A percentile compares a stretch with the other conserved stretches of the same genome.
These are phyloP conservation scores for Coniferiporia weirii DNA, from an alignment of 1,284 basidiomycete species.

Conservation along the genomic window DNA sequence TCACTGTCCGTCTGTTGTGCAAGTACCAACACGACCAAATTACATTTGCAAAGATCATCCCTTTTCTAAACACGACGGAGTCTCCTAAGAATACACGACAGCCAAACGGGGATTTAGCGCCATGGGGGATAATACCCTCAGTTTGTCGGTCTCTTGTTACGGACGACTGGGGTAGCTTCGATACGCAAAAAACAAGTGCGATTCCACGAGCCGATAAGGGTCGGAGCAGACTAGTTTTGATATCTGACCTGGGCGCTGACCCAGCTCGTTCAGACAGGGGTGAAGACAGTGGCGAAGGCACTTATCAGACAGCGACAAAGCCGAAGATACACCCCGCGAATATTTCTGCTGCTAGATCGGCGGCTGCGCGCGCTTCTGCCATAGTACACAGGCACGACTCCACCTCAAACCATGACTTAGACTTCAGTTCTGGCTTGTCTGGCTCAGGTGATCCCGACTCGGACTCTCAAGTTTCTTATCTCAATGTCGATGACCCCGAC, in stretches of 20 bases:
- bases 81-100: slow-evolving; percentile 29
- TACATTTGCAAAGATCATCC: slow-evolving; percentile 26
- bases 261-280: background rate
- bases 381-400: slow-evolving; percentile 3
- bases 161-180: too few relatives aligned
- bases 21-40: background rate
- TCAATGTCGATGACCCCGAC: background rate
- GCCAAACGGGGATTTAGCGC: slow-evolving; percentile 29
- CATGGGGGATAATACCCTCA: slow-evolving; percentile 28
- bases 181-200: too few relatives aligned
- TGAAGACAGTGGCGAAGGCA: background rate
- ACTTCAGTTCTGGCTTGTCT: background rate
- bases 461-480: background rate
- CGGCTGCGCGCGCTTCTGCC: slow-evolving; percentile 10
- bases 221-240: too few relatives aligned
- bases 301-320: background rate
- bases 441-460: background rate
- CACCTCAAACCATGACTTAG: background rate
- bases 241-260: too few relatives aligned
- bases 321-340: slow-evolving; percentile 2
- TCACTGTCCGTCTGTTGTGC: background rate
- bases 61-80: slow-evolving; percentile 24
- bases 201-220: too few relatives aligned
- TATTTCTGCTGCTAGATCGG: slow-evolving; percentile 3
- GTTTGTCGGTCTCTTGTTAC: too few relatives aligned